A percentile compares a stretch with the other conserved stretches of the same genome.
These are phyloP conservation scores for Penicillium sp. DNA, from an alignment of 2,329 filamentous ascomycete genomes.

Conservation along the genomic window DNA sequence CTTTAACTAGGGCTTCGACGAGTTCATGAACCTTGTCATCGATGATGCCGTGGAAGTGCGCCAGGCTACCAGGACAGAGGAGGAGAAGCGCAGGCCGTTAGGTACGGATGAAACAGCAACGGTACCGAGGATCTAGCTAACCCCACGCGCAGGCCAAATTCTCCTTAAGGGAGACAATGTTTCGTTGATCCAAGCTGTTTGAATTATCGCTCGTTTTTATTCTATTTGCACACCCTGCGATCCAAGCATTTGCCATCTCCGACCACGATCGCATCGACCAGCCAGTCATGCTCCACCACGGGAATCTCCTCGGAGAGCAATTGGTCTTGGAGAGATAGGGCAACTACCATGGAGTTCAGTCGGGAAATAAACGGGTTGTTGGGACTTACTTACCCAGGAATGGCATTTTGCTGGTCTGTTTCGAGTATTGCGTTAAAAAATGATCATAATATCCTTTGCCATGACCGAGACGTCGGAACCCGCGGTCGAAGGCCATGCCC, in stretches of 20 bases:
- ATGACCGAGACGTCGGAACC: slow-evolving; percentile 79
- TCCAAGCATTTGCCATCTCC: slow-evolving; percentile 65
- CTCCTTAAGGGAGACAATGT: slow-evolving; percentile 88
- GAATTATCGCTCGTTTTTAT: slow-evolving; percentile 22
- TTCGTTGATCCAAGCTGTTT: slow-evolving; percentile 69
- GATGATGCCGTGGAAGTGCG: slow-evolving; percentile 95
- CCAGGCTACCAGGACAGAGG: slow-evolving; percentile 76
- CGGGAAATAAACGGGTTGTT: slow-evolving; percentile 16
- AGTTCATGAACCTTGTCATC: slow-evolving; percentile 98
- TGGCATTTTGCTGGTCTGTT: slow-evolving; percentile 51
- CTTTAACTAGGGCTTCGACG: slow-evolving; percentile 78
- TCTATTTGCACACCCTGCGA: slow-evolving; percentile 28
- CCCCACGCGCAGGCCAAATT: slow-evolving; percentile 66
- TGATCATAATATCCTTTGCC: slow-evolving; percentile 97
- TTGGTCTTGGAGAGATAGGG: slow-evolving; percentile 84
- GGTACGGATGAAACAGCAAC: slow-evolving; percentile 57
- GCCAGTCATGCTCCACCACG: slow-evolving; percentile 74
- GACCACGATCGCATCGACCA: slow-evolving; percentile 74
- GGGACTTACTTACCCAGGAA: slow-evolving; percentile 57
- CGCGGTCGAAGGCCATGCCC: slow-evolving; percentile 84
- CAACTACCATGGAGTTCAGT: slow-evolving; percentile 56
- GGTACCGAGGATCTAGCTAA: neutral
- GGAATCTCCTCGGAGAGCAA: slow-evolving; percentile 73
- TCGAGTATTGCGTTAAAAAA: slow-evolving; percentile 77
- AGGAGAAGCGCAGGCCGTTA: slow-evolving; percentile 75